phyloP scores from a whole-genome alignment of 305 asterid species.

The Fraxinus baroniana region DNA sequence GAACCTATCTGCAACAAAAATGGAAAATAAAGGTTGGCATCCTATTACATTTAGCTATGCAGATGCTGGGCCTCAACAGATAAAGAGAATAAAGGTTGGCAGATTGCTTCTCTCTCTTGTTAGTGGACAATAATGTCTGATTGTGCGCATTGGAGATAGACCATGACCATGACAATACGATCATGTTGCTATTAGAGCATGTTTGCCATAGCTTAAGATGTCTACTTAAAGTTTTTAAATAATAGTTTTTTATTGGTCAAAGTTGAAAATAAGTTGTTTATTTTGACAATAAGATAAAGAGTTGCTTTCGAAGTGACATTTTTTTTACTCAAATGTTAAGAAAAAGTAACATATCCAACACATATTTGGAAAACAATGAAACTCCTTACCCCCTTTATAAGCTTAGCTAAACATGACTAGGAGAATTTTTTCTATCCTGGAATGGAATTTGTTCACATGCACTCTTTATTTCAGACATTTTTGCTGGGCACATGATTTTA shows the following conservation, averaged over 20 bases:
- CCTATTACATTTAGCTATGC: constrained; percentile 70
- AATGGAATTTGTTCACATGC: neutral
- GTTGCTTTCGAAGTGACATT: neutral
- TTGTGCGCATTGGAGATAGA: neutral
- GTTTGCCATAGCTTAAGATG: neutral
- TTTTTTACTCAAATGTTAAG: neutral
- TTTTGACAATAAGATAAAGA: neutral
- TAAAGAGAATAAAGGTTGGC: constrained; percentile 68
- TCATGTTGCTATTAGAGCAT: neutral
- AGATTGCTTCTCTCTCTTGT: constrained; percentile 4
- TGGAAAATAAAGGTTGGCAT: constrained; percentile 78
- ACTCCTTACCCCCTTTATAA: neutral
- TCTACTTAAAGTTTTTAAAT: neutral
- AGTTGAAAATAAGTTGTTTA: neutral
- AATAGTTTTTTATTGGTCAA: neutral
- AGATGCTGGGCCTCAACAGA: constrained; percentile 62
- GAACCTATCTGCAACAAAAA: constrained; percentile 61
- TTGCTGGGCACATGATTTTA: neutral
- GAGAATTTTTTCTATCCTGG: neutral
- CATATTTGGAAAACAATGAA: neutral
- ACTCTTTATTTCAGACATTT: neutral
- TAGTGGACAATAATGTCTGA: neutral
- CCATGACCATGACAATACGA: neutral
- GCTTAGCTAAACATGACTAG: neutral
- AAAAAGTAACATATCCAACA: neutral